A percentile compares a stretch with the other conserved stretches of the same genome.
phyloP scores from a whole-genome alignment of 164 flowering plant genomes.

The Magnolia sinica region DNA sequence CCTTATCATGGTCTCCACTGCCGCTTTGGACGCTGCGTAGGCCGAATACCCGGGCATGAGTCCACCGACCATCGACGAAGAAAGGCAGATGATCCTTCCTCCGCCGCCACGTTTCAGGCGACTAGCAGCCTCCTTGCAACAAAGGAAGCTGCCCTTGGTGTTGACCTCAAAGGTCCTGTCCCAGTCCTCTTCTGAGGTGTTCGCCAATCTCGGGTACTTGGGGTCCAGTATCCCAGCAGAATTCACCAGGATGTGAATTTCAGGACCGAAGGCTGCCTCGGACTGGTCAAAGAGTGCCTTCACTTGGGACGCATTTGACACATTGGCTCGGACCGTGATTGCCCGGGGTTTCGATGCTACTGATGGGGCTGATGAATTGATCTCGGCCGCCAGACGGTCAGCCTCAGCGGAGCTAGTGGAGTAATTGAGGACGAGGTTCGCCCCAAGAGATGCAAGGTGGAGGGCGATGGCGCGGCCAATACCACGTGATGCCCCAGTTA shows the following conservation, averaged over 20 bases:
- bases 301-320: slow-evolving; percentile 48
- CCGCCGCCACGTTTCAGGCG: slow-evolving; percentile 52
- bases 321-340: slow-evolving; percentile 41
- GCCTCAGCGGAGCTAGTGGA: slow-evolving; percentile 30
- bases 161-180: slow-evolving; percentile 45
- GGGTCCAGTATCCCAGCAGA: slow-evolving; percentile 54
- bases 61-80: not conserved
- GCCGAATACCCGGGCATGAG: not conserved
- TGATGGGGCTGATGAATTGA: slow-evolving; percentile 21
- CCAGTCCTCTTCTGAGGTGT: slow-evolving; percentile 41
- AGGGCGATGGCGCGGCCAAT: slow-evolving; percentile 45
- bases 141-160: slow-evolving; percentile 48
- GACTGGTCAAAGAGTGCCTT: slow-evolving; percentile 55
- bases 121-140: slow-evolving; percentile 50
- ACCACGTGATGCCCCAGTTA: slow-evolving; percentile 56
- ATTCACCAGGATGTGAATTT: slow-evolving; percentile 50
- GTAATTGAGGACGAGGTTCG: slow-evolving; percentile 42
- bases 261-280: slow-evolving; percentile 29
- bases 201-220: slow-evolving; percentile 39
- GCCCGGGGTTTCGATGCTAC: slow-evolving; percentile 27
- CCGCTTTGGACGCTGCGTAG: slow-evolving; percentile 10
- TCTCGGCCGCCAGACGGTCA: slow-evolving; percentile 22
- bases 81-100: slow-evolving; percentile 40
- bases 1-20: slow-evolving; percentile 42
- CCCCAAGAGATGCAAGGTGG: slow-evolving; percentile 49